Conservation (phyloP, 2,329 filamentous ascomycete genomes). For the Apiospora sp. region DNA sequence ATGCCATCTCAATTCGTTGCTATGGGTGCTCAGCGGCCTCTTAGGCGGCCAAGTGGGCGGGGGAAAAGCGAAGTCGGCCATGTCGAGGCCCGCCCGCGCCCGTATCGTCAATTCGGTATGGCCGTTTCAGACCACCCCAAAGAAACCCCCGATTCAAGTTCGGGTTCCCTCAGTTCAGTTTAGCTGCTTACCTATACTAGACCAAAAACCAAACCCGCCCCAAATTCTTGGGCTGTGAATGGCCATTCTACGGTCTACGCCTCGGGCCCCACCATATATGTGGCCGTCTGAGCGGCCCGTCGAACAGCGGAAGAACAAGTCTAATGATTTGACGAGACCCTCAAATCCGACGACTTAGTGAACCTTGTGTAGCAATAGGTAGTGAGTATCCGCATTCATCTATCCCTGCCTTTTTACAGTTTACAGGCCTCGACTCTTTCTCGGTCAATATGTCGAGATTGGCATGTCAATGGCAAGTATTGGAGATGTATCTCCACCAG, state of each 20-base stretch:
- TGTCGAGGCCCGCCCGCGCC: slow-evolving; percentile 3
- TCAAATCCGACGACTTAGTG: background rate
- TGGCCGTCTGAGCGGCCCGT: background rate
- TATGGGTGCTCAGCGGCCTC: slow-evolving; percentile 9
- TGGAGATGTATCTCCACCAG: background rate
- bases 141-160: background rate
- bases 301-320: slow-evolving; percentile 18
- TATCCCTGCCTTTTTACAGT: background rate
- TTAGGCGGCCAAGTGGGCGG: slow-evolving; percentile 10
- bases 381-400: background rate
- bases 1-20: slow-evolving; percentile 23
- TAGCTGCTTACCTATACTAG: background rate
- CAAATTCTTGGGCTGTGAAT: background rate
- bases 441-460: background rate
- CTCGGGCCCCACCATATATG: slow-evolving; percentile 2
- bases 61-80: background rate
- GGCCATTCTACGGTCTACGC: background rate
- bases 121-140: slow-evolving; percentile 8
- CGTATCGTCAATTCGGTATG: slow-evolving; percentile 7
- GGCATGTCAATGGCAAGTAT: background rate
- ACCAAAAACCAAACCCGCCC: background rate
- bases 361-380: background rate
- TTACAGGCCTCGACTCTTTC: background rate
- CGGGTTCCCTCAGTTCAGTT: slow-evolving; percentile 11
- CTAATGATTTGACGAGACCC: background rate